Percentiles rank a stretch among this genome's conserved stretches.
phyloP scores from a whole-genome alignment of 2,329 filamentous ascomycete species.

The Trichophyton schoenleinii region DNA sequence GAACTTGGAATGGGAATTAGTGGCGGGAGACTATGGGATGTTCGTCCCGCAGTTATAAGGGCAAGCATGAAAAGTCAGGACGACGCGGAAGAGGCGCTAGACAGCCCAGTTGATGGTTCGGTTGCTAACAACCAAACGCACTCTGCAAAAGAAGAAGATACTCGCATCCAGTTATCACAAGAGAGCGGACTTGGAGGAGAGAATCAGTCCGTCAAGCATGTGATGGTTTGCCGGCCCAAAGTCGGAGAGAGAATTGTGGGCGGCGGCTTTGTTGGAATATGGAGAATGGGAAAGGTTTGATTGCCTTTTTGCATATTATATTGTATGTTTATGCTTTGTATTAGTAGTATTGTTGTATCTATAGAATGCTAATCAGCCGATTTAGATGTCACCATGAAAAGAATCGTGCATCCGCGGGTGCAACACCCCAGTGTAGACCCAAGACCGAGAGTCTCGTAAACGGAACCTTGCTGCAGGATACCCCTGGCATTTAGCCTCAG shows the following conservation, averaged over 20 bases:
- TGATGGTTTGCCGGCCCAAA: slow-evolving; percentile 42
- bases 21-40: slow-evolving; percentile 37
- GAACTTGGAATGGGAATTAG: slow-evolving; percentile 36
- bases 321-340: neutral
- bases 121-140: neutral
- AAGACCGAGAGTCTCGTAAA: too few species aligned
- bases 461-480: too few species aligned
- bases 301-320: neutral
- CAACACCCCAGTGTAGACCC: too few species aligned
- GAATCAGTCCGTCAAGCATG: slow-evolving; percentile 19
- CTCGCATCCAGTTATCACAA: neutral
- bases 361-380: neutral
- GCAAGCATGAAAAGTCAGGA: neutral
- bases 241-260: slow-evolving; percentile 36
- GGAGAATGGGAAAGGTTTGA: slow-evolving; percentile 28
- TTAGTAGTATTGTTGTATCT: neutral
- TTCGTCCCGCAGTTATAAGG: slow-evolving; percentile 30
- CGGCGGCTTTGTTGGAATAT: slow-evolving; percentile 42
- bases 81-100: slow-evolving; percentile 16
- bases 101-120: neutral
- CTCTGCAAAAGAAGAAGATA: neutral
- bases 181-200: slow-evolving; percentile 6
- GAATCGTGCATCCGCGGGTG: neutral
- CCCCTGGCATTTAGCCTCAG: too few species aligned
- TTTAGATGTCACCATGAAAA: neutral